phyloP scores from a whole-genome alignment of 1,284 basidiomycete genomes.

The Ganoderma resinaceum region DNA sequence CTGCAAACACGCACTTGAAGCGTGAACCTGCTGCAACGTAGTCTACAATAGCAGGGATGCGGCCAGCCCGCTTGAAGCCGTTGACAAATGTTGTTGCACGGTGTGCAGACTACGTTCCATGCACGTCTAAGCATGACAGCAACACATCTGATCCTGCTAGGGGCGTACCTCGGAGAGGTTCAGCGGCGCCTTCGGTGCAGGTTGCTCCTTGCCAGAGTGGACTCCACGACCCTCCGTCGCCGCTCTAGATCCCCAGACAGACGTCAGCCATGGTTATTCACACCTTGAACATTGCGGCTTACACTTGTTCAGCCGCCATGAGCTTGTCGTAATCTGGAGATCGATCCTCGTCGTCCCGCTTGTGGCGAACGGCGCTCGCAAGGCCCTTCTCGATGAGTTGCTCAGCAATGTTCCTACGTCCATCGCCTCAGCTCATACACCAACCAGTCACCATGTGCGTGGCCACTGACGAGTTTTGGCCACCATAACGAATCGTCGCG shows the following conservation, averaged over 20 bases:
- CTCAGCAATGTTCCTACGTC: conserved; percentile 86
- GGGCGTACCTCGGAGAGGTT: conserved; percentile 86
- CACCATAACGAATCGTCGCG: conserved; percentile 87
- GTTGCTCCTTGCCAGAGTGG: conserved; percentile 92
- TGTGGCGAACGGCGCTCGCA: conserved; percentile 90
- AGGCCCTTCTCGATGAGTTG: conserved; percentile 94
- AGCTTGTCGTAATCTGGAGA: conserved; percentile 95
- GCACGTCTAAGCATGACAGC: background rate
- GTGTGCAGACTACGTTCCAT: conserved; percentile 59
- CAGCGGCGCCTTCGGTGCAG: conserved; percentile 69
- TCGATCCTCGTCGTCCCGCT: conserved; percentile 93
- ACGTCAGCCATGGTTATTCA: background rate
- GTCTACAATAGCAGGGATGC: conserved; percentile 87
- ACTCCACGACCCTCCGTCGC: conserved; percentile 84
- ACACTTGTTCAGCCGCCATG: conserved; percentile 93
- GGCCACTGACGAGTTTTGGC: conserved; percentile 69
- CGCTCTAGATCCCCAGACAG: conserved; percentile 57
- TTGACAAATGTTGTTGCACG: conserved; percentile 89
- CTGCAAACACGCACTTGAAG: conserved; percentile 73
- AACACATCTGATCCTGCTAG: conserved; percentile 8
- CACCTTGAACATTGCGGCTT: conserved; percentile 40
- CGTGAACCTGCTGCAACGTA: conserved; percentile 94
- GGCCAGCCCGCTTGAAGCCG: conserved; percentile 90
- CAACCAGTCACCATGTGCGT: background rate
- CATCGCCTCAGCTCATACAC: conserved; percentile 8